Evolutionary conservation across 2,329 filamentous ascomycete species (phyloP).

Genomic region (Ceratocystis diversiconidia): DNA sequence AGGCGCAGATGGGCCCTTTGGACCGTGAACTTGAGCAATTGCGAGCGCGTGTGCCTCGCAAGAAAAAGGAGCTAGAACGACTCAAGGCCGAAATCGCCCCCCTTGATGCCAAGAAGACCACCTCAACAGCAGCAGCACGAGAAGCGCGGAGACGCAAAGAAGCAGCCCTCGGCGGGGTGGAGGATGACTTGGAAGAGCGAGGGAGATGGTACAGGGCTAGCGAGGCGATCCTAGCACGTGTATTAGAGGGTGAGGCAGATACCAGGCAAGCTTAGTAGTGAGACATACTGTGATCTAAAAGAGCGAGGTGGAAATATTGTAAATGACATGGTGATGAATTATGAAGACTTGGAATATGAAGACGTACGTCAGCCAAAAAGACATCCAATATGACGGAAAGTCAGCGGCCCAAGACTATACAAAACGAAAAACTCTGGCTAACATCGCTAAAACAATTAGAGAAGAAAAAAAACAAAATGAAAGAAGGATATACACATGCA

Average conservation of each 20-base stretch:
- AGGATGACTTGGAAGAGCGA: slow-evolving; percentile 61
- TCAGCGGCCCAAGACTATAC: not conserved
- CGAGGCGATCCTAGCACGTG: slow-evolving; percentile 43
- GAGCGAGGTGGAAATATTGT: not conserved
- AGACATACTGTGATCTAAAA: not conserved
- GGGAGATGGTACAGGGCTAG: slow-evolving; percentile 61
- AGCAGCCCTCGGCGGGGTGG: slow-evolving; percentile 42
- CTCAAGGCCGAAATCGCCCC: slow-evolving; percentile 53
- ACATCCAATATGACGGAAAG: not conserved
- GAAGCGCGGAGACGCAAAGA: slow-evolving; percentile 58
- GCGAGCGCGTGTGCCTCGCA: slow-evolving; percentile 47
- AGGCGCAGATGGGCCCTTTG: slow-evolving; percentile 39
- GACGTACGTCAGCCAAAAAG: not conserved
- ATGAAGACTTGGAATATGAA: not conserved
- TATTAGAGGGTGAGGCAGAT: slow-evolving; percentile 4
- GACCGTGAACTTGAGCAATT: slow-evolving; percentile 50
- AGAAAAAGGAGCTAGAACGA: slow-evolving; percentile 51
- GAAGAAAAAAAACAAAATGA: not conserved
- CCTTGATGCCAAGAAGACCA: slow-evolving; percentile 52
- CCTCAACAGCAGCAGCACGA: slow-evolving; percentile 50
- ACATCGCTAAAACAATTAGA: not conserved
- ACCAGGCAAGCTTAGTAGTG: not conserved
- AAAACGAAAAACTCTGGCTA: not conserved
- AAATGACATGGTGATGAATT: not conserved
- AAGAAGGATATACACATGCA: not conserved